Evolutionary conservation across 202 grass and related monocot species (phyloP).

Genomic region (Setaria italica): DNA sequence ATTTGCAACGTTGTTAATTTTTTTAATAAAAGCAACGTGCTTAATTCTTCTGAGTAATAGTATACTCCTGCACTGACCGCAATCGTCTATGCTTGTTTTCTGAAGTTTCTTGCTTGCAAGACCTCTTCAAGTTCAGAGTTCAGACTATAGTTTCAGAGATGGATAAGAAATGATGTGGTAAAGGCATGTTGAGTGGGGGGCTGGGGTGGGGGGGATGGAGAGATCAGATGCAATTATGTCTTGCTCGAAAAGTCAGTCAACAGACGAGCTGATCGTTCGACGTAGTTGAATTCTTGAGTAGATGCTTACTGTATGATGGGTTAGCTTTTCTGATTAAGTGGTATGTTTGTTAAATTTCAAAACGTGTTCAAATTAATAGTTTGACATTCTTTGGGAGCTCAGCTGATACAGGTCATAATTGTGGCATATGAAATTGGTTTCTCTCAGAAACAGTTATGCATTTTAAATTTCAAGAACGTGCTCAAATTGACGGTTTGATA

Average conservation of each 20-base stretch:
- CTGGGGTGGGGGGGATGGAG: background rate
- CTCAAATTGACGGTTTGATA: background rate
- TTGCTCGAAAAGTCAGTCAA: constrained; percentile 27
- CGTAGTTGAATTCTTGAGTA: constrained; percentile 11
- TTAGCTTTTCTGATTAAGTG: background rate
- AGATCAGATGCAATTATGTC: constrained; percentile 5
- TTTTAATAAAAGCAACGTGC: background rate
- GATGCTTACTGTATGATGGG: background rate
- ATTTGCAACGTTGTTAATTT: background rate
- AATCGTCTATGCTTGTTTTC: background rate
- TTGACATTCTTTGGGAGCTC: background rate
- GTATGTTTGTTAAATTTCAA: background rate
- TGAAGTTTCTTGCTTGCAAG: constrained; percentile 24
- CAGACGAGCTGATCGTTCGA: constrained; percentile 26
- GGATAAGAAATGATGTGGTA: constrained; percentile 22
- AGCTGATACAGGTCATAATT: background rate
- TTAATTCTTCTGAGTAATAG: constrained; percentile 23
- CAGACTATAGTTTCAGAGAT: constrained; percentile 13
- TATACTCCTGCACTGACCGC: constrained; percentile 13
- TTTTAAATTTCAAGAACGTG: background rate
- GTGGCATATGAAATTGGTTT: background rate
- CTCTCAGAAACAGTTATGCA: background rate
- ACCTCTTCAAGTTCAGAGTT: constrained; percentile 24
- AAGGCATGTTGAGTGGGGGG: background rate
- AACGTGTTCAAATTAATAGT: background rate